Percentiles rank a stretch among this genome's conserved stretches.
Conservation (phyloP, 2,329 filamentous ascomycete species). For the Amphichorda felina region DNA sequence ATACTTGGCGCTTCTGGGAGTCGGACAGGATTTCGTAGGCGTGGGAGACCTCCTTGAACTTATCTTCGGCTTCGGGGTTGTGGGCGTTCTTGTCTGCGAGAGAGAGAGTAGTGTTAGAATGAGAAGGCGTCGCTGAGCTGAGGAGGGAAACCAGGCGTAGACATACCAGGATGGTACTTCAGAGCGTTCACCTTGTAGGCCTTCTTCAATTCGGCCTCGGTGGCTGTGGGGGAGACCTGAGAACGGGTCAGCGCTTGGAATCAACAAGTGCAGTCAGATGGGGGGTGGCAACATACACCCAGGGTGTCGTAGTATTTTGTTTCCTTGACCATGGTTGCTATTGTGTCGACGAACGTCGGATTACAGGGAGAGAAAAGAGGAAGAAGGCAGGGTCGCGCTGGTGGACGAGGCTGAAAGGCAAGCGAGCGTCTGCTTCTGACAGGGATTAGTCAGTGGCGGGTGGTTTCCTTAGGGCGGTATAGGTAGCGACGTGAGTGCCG, state of each 20-base stretch:
- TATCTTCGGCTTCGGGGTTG: conserved; percentile 87
- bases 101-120: neutral
- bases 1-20: conserved; percentile 78
- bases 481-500: too few species aligned
- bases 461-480: neutral
- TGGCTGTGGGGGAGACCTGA: conserved; percentile 66
- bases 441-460: too few species aligned
- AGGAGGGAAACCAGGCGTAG: neutral
- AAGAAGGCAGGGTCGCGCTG: too few species aligned
- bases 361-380: too few species aligned
- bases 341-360: neutral
- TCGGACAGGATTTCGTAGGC: conserved; percentile 95
- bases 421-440: too few species aligned
- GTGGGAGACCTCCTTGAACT: conserved; percentile 95
- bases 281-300: conserved; percentile 43
- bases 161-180: conserved; percentile 73
- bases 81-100: conserved; percentile 82
- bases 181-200: conserved; percentile 76
- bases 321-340: conserved; percentile 60
- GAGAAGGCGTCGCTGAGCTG: neutral
- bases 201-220: conserved; percentile 81
- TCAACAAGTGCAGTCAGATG: neutral
- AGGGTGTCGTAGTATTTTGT: conserved; percentile 70
- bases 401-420: too few species aligned
- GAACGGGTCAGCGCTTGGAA: conserved; percentile 1